These are phyloP conservation scores for Truncatella angustata DNA, from an alignment of 2,329 filamentous ascomycete species.

Conservation along the genomic window DNA sequence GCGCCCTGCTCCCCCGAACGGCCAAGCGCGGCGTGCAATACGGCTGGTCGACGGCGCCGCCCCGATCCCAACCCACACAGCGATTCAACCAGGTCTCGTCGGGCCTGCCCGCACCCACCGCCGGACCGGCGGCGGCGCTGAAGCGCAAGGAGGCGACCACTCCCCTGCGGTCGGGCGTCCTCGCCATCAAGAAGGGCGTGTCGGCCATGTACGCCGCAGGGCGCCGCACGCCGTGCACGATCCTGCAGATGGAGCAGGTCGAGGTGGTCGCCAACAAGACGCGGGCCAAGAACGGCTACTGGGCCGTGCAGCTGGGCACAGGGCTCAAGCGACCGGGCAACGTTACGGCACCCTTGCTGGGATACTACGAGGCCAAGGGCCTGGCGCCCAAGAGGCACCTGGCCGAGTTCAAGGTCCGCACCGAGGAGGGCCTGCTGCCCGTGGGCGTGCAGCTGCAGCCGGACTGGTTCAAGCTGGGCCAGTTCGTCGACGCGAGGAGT, in stretches of 20 bases:
- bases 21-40: slow-evolving; percentile 51
- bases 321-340: slow-evolving; percentile 74
- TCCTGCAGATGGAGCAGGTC: slow-evolving; percentile 89
- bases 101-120: slow-evolving; percentile 55
- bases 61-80: slow-evolving; percentile 46
- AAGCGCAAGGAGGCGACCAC: slow-evolving; percentile 57
- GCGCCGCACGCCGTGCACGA: slow-evolving; percentile 79
- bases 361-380: slow-evolving; percentile 81
- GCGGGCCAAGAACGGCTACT: slow-evolving; percentile 79
- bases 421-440: slow-evolving; percentile 67
- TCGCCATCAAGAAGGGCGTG: slow-evolving; percentile 95
- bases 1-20: slow-evolving; percentile 43
- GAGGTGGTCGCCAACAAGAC: slow-evolving; percentile 90
- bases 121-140: slow-evolving; percentile 60
- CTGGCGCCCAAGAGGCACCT: slow-evolving; percentile 82
- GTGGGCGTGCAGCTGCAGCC: slow-evolving; percentile 76
- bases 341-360: slow-evolving; percentile 77
- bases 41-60: slow-evolving; percentile 59
- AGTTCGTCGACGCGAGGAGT: slow-evolving; percentile 83
- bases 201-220: slow-evolving; percentile 83
- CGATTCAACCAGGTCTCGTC: slow-evolving; percentile 60
- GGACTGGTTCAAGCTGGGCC: slow-evolving; percentile 88
- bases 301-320: slow-evolving; percentile 83
- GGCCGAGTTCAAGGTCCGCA: slow-evolving; percentile 82
- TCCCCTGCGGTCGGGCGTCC: slow-evolving; percentile 71